Base-by-base conservation (phyloP, 495 filamentous ascomycete genomes). In the Penicillium goetzii region DNA sequence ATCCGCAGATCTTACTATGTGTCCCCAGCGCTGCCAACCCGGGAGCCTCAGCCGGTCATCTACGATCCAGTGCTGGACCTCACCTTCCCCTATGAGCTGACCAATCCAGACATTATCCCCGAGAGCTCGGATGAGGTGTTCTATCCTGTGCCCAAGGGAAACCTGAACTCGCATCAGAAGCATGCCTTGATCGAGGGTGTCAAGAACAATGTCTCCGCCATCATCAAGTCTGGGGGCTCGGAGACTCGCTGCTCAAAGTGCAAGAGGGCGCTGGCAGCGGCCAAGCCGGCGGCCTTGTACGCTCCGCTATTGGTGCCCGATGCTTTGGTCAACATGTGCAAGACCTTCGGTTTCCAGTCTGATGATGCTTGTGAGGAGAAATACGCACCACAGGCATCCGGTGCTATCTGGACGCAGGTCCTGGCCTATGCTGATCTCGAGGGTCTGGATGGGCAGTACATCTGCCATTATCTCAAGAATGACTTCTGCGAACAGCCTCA, bases 391-490 rank as follows among this genome's bases (percentile, higher is more conserved):
- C 68, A 71, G 14, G 79, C 71, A 17, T 82, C 81, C 55, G 86
- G 86, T 30, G 80, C 81, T 0, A 73, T 82, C 56, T 88, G 83
- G 84, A 83, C 84, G 5, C 85, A 88, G 66, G 76, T 88, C 2
- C 71, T 88, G 26, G 78, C 80, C 1, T 74, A 79, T 54, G 84
- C 83, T 23, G 80, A 87, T 70, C 77, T 88, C 10, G 69, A 74
- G 12, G 84, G 84, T 14, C 72, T 81, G 6, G 85, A 88, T 69
- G 85, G 85, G 3, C 65, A 79, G 52, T 86, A 85, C 58, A 87
- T 88, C 50, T 88, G 85, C 76, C 78, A 82, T 66, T 76, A 69
- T 6, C 65, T 87, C 14, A 78, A 74, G 59, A 72, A 60, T 19
- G 75, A 66, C 1, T 84, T 81, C 60, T 88, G 86, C 68, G 63